Evolutionary conservation across 441 rosid genomes (phyloP).

Genomic region (Bruguiera hainesii): DNA sequence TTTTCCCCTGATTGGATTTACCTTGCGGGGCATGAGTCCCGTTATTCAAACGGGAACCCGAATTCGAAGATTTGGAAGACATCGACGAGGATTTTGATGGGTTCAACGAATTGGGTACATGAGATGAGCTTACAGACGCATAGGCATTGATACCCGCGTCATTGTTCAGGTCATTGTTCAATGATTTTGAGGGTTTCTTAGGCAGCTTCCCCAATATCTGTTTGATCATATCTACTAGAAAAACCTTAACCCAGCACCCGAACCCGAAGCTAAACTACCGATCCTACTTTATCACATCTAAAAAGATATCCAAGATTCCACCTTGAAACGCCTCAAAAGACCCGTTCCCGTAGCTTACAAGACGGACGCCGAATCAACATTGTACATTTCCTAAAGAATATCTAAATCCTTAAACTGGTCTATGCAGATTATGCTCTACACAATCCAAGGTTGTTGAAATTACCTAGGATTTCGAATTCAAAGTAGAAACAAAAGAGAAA

Average conservation of each 20-base stretch:
- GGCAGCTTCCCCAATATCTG: slow-evolving; percentile 83
- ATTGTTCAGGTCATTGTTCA: slow-evolving; percentile 42
- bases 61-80: slow-evolving; percentile 39
- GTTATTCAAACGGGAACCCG: slow-evolving; percentile 38
- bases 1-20: slow-evolving; percentile 49
- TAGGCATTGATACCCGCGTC: slow-evolving; percentile 41
- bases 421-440: slow-evolving; percentile 9
- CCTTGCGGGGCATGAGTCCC: slow-evolving; percentile 35
- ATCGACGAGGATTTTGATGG: slow-evolving; percentile 35
- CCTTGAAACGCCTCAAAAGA: slow-evolving; percentile 26
- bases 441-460: slow-evolving; percentile 11
- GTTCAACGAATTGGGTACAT: slow-evolving; percentile 38
- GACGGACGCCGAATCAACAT: slow-evolving; percentile 17
- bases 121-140: slow-evolving; percentile 38
- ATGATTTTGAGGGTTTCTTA: slow-evolving; percentile 74
- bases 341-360: slow-evolving; percentile 18
- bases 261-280: not conserved
- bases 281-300: slow-evolving; percentile 17
- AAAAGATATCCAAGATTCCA: slow-evolving; percentile 20
- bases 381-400: not conserved
- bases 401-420: slow-evolving; percentile 9
- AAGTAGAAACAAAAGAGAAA: slow-evolving; percentile 6
- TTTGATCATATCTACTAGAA: slow-evolving; percentile 63
- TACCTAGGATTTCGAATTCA: not conserved
- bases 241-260: slow-evolving; percentile 18